Evolutionary conservation across 2,329 filamentous ascomycete genomes (phyloP), one percentile per base, ranked within the genome.

Genomic region (Fusarium brachygibbosum): DNA sequence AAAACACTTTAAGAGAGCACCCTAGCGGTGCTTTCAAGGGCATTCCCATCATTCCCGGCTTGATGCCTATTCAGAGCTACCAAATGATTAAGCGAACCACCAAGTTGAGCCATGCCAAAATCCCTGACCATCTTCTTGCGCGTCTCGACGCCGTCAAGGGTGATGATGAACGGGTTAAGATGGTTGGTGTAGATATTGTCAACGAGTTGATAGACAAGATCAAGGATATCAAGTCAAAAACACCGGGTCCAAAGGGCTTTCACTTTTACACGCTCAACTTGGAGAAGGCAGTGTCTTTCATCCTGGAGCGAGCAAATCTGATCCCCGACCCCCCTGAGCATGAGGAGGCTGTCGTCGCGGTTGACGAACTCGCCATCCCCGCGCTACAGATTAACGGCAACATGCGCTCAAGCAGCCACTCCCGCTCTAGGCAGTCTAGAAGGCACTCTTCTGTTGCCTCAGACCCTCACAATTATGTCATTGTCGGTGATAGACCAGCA

Each of bases 1-100:
- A 98, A 81, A 86, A 83, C 69, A 87, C 85, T 51, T 79, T 99
- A 70, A 85, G 94, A 63, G 87, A 90, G 54, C 93, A 99, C 75
- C 88, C 93, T 48, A 97, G 93, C 75, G 93, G 93, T 5, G 86
- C 87, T 4, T 98, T 99, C 82, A 93, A 92, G 80, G 88, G 87
- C 4, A 92, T 98, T 25, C 91, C 93, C 9, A 97, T 99, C 71
- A 92, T 99, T 58, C 95, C 96, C 0, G 96, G 96, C 2, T 84
- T 99, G 74, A 98, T 99, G 94, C 96, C 96, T 14, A 94, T 99
- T 53, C 96, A 99, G 81, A 97, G 93, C 81, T 98, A 97, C 80
- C 93, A 97, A 78, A 98, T 97, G 84, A 88, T 99, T 75, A 93
- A 93, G 76, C 86, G 96, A 67, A 97, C 95, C 32, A 95, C 94